A percentile compares a stretch with the other conserved stretches of the same genome.
These are phyloP conservation scores for Paramecium sonneborni DNA, from an alignment of 73 alveolate genomes.

Conservation along the genomic window DNA sequence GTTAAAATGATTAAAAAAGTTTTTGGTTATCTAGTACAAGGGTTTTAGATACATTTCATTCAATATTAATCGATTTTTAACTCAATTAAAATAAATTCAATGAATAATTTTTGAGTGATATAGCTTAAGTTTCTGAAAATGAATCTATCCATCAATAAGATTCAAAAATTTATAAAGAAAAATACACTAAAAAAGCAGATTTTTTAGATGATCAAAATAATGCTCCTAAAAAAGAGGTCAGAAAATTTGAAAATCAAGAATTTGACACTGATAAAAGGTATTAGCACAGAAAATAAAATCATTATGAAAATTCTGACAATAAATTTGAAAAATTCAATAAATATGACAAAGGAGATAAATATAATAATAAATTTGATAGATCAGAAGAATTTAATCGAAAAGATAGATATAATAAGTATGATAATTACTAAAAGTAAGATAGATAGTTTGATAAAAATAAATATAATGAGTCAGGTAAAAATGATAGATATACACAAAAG, in stretches of 20 bases:
- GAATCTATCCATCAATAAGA: background rate
- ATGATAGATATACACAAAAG: background rate
- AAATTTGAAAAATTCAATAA: background rate
- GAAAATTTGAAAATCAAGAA: background rate
- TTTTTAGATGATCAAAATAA: background rate
- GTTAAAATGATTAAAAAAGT: background rate
- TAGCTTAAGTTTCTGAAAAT: background rate
- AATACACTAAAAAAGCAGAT: background rate
- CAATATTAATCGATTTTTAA: background rate
- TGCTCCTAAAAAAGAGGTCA: background rate
- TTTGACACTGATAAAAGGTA: background rate
- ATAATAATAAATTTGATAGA: background rate
- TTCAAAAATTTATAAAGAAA: background rate
- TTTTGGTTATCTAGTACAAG: constrained; percentile 30
- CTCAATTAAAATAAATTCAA: background rate
- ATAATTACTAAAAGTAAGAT: background rate
- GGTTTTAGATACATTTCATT: constrained; percentile 43
- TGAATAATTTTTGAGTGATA: background rate
- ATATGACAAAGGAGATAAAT: background rate
- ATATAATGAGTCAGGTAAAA: background rate
- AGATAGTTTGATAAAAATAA: background rate
- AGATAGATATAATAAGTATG: background rate
- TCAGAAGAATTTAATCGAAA: background rate
- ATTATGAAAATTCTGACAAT: background rate
- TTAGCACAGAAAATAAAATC: background rate